Evolutionary conservation across 257 asterid genomes (phyloP), one percentile per base, ranked within the genome.

Genomic region (Solanum ossicruentum): DNA sequence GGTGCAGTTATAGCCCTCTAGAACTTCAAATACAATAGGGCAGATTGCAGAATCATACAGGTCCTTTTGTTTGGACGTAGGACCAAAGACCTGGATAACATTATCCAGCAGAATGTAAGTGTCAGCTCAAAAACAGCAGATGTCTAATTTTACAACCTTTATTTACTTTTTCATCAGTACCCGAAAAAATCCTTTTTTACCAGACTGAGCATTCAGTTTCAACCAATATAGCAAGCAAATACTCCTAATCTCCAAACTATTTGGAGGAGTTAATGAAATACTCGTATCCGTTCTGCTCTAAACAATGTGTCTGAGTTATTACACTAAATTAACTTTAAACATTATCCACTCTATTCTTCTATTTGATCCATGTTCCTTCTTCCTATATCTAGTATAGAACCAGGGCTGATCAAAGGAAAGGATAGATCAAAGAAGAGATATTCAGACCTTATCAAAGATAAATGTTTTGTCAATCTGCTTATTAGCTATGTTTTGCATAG

Each of bases 401-500:
- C 3, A 20, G 69, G 8, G 52, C 18, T 52, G 3, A 69, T 69
- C 61, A 69, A 32, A 32, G 47, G 23, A 52, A 45, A 66, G 39
- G 49, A 52, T 32, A 61, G 10, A 82, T 61, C 39, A 41, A 57
- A 65, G 28, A 65, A 52, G 49, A 39, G 57, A 58, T 17, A 73
- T 57, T 23, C 51, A 36, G 6, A 95, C 99, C 99, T 94, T 95
- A 86, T 97, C 99, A 88, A 97, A 97, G 81, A 88, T 87, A 88
- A 97, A 97, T 67, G 98, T 95, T 90, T 97, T 91, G 88, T 97
- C 98, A 86, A 94, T 97, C 90, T 97, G 99, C 95, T 97, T 97
- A 89, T 97, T 97, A 61, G 99, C 99, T 86, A 97, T 97, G 89
- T 87, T 95, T 91, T 97, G 99, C 88, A 93, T 91, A 71, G 99